These are phyloP conservation scores for Pseudogymnoascus sp. DNA, from an alignment of 2,329 filamentous ascomycete species.

Conservation along the genomic window DNA sequence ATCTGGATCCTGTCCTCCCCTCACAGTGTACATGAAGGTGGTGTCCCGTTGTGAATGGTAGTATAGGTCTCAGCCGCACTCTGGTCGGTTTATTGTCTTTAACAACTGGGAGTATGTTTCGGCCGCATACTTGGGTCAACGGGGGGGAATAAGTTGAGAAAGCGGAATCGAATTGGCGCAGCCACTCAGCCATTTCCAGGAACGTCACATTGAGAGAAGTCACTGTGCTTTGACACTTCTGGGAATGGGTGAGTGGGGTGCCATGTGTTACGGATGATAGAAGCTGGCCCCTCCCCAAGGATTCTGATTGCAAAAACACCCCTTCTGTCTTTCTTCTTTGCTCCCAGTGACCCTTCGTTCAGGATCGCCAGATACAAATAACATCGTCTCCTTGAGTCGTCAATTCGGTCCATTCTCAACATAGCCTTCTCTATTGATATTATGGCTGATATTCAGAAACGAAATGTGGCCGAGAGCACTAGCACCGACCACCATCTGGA, in stretches of 20 bases:
- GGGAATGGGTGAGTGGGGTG: background rate
- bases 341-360: background rate
- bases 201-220: background rate
- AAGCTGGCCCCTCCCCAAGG: background rate
- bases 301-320: background rate
- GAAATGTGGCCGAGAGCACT: background rate
- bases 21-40: background rate
- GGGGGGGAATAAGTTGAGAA: background rate
- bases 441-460: background rate
- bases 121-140: background rate
- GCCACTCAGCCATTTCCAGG: background rate
- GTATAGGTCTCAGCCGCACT: background rate
- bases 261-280: background rate
- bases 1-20: background rate
- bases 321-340: background rate
- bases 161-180: background rate
- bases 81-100: background rate
- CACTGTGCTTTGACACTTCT: background rate
- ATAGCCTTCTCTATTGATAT: background rate
- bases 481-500: background rate
- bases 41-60: background rate
- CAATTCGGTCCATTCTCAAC: background rate
- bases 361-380: background rate
- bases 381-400: background rate
- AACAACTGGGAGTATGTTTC: background rate